These are phyloP conservation scores for Penicillium digitatum DNA, from an alignment of 2,329 filamentous ascomycete genomes.

Conservation along the genomic window DNA sequence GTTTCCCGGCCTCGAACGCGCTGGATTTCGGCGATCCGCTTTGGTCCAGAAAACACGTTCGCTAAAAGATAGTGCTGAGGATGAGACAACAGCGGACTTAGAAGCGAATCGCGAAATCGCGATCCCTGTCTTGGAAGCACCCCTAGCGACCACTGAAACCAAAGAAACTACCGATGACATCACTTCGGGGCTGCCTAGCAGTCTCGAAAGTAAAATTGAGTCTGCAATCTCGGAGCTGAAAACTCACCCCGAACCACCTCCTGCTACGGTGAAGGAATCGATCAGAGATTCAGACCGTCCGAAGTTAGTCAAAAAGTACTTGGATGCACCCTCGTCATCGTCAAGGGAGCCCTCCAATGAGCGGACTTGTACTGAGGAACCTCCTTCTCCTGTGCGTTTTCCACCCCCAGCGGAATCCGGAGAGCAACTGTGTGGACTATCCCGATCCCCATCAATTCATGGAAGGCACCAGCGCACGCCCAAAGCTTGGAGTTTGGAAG, in stretches of 20 bases:
- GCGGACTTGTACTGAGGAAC: neutral
- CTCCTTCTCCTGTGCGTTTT: conserved; percentile 14
- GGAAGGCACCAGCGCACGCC: conserved; percentile 30
- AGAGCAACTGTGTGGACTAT: conserved; percentile 26
- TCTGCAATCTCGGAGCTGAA: conserved; percentile 7
- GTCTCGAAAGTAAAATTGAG: conserved; percentile 7
- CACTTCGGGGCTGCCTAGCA: conserved; percentile 13
- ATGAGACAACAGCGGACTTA: conserved; percentile 33
- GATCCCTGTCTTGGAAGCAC: conserved; percentile 45
- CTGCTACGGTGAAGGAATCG: conserved; percentile 5
- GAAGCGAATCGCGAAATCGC: conserved; percentile 44
- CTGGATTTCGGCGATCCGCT: conserved; percentile 28
- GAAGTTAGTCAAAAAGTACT: conserved; percentile 25
- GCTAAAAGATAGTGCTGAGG: conserved; percentile 40
- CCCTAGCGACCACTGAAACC: conserved; percentile 30
- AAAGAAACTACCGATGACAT: conserved; percentile 46
- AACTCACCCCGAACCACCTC: neutral
- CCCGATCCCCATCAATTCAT: conserved; percentile 38
- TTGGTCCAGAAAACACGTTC: conserved; percentile 21
- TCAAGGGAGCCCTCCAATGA: conserved; percentile 11
- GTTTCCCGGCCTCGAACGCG: conserved; percentile 37
- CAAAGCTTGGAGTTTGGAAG: conserved; percentile 31
- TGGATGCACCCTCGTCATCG: conserved; percentile 16
- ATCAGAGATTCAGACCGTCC: conserved; percentile 12
- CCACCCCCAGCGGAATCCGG: conserved; percentile 17